A percentile compares a stretch with the other conserved stretches of the same genome.
phyloP scores from a whole-genome alignment of 441 rosid species.

The Francoa sonchifolia region DNA sequence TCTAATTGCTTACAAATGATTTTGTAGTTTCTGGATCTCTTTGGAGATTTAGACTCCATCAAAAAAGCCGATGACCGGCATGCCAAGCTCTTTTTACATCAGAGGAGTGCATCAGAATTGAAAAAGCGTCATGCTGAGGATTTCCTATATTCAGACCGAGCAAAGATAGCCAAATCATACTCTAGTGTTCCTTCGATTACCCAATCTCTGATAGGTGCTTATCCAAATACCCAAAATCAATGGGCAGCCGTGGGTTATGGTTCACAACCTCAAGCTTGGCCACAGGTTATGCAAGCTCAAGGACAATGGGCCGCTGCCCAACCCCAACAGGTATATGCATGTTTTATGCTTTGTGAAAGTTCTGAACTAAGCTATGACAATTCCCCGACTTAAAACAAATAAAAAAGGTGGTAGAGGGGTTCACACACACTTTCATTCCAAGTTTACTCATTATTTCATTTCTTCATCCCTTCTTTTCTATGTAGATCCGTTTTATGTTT shows the following conservation, averaged over 20 bases:
- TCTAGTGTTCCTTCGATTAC: conserved; percentile 44
- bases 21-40: conserved; percentile 67
- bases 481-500: too few relatives aligned
- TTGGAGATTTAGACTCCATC: conserved; percentile 58
- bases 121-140: conserved; percentile 87
- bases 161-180: conserved; percentile 62
- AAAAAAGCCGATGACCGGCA: conserved; percentile 78
- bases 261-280: conserved; percentile 85
- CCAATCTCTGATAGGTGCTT: conserved; percentile 53
- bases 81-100: conserved; percentile 59
- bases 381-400: too few relatives aligned
- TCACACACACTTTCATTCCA: too few relatives aligned
- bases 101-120: conserved; percentile 49
- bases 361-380: too few relatives aligned
- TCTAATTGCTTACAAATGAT: conserved; percentile 11
- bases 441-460: too few relatives aligned
- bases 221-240: conserved; percentile 59
- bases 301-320: conserved; percentile 63
- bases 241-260: conserved; percentile 81
- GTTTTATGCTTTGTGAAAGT: conserved; percentile 1
- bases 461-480: too few relatives aligned
- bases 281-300: conserved; percentile 50
- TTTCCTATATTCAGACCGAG: conserved; percentile 57
- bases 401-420: too few relatives aligned
- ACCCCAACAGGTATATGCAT: conserved; percentile 47